Evolutionary conservation across 2,329 filamentous ascomycete genomes (phyloP).

Genomic region (Epichloe sylvatica): DNA sequence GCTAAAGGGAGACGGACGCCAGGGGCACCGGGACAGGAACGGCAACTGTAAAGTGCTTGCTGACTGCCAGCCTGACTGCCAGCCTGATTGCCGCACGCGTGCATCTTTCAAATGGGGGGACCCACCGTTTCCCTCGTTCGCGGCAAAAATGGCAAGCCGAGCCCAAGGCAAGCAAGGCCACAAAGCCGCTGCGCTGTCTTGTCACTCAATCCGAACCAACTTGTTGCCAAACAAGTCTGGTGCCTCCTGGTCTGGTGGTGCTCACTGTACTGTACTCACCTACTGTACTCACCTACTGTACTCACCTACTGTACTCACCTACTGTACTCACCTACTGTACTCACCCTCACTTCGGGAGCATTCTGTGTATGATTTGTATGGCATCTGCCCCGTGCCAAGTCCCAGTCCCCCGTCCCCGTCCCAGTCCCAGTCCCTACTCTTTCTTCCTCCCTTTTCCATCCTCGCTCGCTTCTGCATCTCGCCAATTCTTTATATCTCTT

Average conservation of each 20-base stretch:
- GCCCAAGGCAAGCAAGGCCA: not conserved
- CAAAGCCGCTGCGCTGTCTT: no score
- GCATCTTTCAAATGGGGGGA: not conserved
- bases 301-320: no score
- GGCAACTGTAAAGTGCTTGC: not conserved
- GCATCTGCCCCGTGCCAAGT: not conserved
- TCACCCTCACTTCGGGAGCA: no score
- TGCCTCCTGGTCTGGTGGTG: no score
- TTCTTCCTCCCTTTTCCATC: conserved; percentile 1
- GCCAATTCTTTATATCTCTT: conserved; percentile 3
- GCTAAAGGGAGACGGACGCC: not conserved
- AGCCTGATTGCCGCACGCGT: not conserved
- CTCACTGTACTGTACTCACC: no score
- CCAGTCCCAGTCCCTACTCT: not conserved
- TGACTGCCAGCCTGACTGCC: not conserved
- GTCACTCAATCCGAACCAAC: no score
- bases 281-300: no score
- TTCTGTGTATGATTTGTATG: no score
- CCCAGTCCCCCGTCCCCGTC: not conserved
- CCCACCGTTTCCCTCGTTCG: not conserved
- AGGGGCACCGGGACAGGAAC: not conserved
- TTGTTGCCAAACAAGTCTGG: no score
- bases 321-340: no score
- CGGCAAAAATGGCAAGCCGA: not conserved
- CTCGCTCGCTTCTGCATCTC: conserved; percentile 3